These are phyloP conservation scores for Termitomyces sp. DNA, from an alignment of 768 basidiomycete species.

Conservation along the genomic window DNA sequence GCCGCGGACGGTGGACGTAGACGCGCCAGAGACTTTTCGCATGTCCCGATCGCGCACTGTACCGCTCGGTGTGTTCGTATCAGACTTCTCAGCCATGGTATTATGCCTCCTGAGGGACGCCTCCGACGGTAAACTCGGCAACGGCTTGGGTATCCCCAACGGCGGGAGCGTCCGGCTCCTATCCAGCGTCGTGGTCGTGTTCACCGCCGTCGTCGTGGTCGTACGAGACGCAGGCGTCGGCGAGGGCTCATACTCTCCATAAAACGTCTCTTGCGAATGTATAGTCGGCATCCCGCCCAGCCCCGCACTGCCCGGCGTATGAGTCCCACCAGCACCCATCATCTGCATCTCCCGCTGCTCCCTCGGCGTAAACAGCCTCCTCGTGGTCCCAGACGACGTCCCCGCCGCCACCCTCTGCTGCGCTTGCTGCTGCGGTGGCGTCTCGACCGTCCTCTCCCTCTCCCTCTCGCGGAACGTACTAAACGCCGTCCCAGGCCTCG, in stretches of 20 bases:
- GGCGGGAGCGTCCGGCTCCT: conserved; percentile 44
- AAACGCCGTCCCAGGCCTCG: conserved; percentile 32
- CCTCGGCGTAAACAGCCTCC: conserved; percentile 56
- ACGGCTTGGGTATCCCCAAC: conserved; percentile 53
- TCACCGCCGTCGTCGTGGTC: conserved; percentile 15
- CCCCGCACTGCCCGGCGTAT: neutral
- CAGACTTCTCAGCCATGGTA: neutral
- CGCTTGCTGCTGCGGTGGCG: conserved; percentile 18
- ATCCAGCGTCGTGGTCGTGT: conserved; percentile 26
- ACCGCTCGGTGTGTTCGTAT: conserved; percentile 8
- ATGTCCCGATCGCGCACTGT: conserved; percentile 17
- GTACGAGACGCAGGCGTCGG: conserved; percentile 39
- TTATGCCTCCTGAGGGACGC: conserved; percentile 22
- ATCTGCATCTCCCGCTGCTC: conserved; percentile 47
- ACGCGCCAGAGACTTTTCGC: conserved; percentile 29
- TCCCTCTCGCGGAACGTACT: conserved; percentile 21
- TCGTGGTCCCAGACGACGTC: conserved; percentile 19
- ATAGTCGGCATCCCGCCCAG: conserved; percentile 25
- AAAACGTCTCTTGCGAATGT: conserved; percentile 42
- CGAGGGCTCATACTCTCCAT: conserved; percentile 35
- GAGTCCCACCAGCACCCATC: neutral
- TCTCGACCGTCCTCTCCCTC: conserved; percentile 7
- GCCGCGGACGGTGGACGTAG: conserved; percentile 46
- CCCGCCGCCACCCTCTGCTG: neutral
- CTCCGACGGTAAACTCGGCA: conserved; percentile 61